Evolutionary conservation across 768 basidiomycete genomes (phyloP).

Genomic region (Macrolepiota albuminosa): DNA sequence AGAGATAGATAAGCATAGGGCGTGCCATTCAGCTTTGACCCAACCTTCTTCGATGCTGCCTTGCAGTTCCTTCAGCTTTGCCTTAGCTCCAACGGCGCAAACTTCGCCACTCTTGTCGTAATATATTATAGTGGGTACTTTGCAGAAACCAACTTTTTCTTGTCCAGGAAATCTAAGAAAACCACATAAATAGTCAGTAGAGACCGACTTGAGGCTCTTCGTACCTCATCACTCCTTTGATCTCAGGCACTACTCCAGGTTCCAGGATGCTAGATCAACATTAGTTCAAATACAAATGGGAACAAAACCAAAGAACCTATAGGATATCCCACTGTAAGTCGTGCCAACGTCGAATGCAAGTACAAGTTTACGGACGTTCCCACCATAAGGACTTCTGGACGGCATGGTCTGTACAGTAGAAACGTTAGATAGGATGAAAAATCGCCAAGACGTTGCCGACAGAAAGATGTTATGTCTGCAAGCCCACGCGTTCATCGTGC

Average conservation of each 20-base stretch:
- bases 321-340: slow-evolving; percentile 45
- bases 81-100: slow-evolving; percentile 45
- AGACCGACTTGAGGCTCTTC: background rate
- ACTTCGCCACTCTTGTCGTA: slow-evolving; percentile 38
- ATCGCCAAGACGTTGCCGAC: background rate
- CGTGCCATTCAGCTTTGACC: slow-evolving; percentile 46
- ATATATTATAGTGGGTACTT: slow-evolving; percentile 44
- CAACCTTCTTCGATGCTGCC: slow-evolving; percentile 43
- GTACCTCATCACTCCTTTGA: slow-evolving; percentile 40
- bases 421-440: background rate
- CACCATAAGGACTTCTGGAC: background rate
- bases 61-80: slow-evolving; percentile 15
- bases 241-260: slow-evolving; percentile 33
- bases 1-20: background rate
- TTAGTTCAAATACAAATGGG: background rate
- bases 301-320: slow-evolving; percentile 19
- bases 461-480: background rate
- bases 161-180: slow-evolving; percentile 43
- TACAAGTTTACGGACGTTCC: slow-evolving; percentile 25
- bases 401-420: background rate
- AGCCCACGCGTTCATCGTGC: background rate
- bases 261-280: slow-evolving; percentile 28
- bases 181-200: background rate
- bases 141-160: slow-evolving; percentile 40
- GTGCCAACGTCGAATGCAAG: slow-evolving; percentile 46